Evolutionary conservation across 1,284 basidiomycete genomes (phyloP).

Genomic region (Xerocomus nothofagi): DNA sequence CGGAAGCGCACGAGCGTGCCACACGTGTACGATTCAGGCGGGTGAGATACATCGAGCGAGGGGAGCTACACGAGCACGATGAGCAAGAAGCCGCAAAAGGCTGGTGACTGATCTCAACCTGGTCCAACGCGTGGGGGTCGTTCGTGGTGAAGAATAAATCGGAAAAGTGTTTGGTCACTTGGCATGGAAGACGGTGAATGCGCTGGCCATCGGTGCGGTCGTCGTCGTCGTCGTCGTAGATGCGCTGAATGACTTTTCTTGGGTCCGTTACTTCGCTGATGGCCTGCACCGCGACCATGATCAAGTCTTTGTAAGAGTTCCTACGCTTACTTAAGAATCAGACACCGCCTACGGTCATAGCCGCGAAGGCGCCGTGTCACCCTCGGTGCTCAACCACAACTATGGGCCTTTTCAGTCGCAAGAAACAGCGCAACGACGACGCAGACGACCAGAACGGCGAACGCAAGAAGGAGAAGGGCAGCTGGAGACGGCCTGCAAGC

Average conservation of each 20-base stretch:
- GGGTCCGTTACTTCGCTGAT: slow-evolving; percentile 53
- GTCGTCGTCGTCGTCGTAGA: slow-evolving; percentile 36
- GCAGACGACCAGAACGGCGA: slow-evolving; percentile 42
- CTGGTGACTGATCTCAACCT: slow-evolving; percentile 36
- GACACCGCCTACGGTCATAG: neutral
- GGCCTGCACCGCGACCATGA: slow-evolving; percentile 54
- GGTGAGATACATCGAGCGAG: slow-evolving; percentile 44
- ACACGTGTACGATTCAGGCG: slow-evolving; percentile 47
- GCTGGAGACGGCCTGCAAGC: slow-evolving; percentile 89
- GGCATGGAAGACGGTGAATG: slow-evolving; percentile 42
- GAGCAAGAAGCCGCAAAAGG: neutral
- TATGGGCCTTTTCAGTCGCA: slow-evolving; percentile 62
- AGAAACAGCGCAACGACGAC: slow-evolving; percentile 40
- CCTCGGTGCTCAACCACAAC: slow-evolving; percentile 24
- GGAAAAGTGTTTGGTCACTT: slow-evolving; percentile 52
- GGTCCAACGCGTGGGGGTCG: slow-evolving; percentile 39
- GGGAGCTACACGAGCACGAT: slow-evolving; percentile 49
- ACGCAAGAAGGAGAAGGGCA: slow-evolving; percentile 81
- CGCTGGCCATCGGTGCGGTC: slow-evolving; percentile 23
- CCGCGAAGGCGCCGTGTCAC: slow-evolving; percentile 12
- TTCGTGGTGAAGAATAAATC: slow-evolving; percentile 41
- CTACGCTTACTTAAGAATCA: slow-evolving; percentile 11
- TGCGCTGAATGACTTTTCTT: slow-evolving; percentile 44
- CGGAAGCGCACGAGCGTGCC: slow-evolving; percentile 65
- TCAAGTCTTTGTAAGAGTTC: slow-evolving; percentile 4